Evolutionary conservation across 2,329 filamentous ascomycete species (phyloP), one percentile per base, ranked within the genome.

Genomic region (Botrytis hyacinthi): DNA sequence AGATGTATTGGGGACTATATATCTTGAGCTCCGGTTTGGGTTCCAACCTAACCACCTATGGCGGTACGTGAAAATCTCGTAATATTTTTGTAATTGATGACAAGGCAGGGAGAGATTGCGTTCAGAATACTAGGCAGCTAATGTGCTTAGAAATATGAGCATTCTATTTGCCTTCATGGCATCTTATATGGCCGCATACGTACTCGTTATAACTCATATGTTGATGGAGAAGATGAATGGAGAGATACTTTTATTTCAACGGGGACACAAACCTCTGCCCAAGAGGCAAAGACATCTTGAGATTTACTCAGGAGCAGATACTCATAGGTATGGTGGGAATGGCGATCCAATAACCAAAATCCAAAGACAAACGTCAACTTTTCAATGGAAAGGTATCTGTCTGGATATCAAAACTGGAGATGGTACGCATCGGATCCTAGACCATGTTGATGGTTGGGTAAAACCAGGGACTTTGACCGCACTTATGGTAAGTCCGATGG

Each of bases 161-260:
- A 91, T 94, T 74, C 83, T 94, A 74, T 83, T 92, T 68, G 91
- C 81, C 8, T 91, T 93, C 79, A 86, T 87, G 77, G 8, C 88
- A n/a, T 87, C 90, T 79, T 90, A 92, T 82, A 83, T 90, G 35
- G 66, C 82, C 60, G 85, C 84, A 12, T 92, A 94, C 82, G 86
- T 94, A 76, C 72, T 87, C n/a, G 85, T 87, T 1, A 89, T 90
- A 9, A 91, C 93, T 81, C 86, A 88, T 48, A 83, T 86, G 71
- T 83, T 85, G 3, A 90, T 91, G 26, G 88, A 90, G 81, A 91
- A 91, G 81, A 93, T 91, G 48, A 94, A 93, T 85, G 92, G 92
- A 72, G 92, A 94, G 79, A 90, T 94, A 22, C 84, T 94, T 8
- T 86, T 94, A 44, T 94, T 94, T 84, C 90, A 90, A 73, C 88